Conservation (phyloP, 2,329 filamentous ascomycete species). For the Botrytis porri region DNA sequence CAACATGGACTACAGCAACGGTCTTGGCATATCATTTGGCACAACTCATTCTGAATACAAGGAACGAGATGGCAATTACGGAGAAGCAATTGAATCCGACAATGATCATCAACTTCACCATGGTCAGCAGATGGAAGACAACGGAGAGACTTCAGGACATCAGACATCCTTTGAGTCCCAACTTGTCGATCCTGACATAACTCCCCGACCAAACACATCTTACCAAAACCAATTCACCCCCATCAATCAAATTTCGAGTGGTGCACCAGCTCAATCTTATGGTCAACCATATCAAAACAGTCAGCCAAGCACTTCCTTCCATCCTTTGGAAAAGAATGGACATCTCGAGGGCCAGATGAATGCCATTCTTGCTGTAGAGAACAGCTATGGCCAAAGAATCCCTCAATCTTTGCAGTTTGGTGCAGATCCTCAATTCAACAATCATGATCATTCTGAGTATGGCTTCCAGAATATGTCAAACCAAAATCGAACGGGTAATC, state of each 20-base stretch:
- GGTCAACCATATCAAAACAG: not conserved
- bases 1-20: slow-evolving; percentile 8
- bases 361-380: not conserved
- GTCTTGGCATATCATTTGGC: slow-evolving; percentile 8
- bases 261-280: not conserved
- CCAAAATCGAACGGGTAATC: not conserved
- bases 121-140: not conserved
- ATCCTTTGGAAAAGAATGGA: not conserved
- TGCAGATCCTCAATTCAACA: not conserved
- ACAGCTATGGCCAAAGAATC: not conserved
- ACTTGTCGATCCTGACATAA: not conserved
- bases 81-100: not conserved
- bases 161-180: not conserved
- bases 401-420: not conserved
- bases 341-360: not conserved
- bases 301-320: not conserved
- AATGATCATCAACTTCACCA: not conserved
- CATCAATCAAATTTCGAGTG: not conserved
- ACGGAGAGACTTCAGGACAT: not conserved
- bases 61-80: not conserved
- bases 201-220: not conserved
- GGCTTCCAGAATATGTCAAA: not conserved
- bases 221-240: not conserved
- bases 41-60: not conserved
- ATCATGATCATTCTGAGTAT: not conserved